Conservation (phyloP, 2,329 filamentous ascomycete genomes). For the Botrytis fragariae region DNA sequence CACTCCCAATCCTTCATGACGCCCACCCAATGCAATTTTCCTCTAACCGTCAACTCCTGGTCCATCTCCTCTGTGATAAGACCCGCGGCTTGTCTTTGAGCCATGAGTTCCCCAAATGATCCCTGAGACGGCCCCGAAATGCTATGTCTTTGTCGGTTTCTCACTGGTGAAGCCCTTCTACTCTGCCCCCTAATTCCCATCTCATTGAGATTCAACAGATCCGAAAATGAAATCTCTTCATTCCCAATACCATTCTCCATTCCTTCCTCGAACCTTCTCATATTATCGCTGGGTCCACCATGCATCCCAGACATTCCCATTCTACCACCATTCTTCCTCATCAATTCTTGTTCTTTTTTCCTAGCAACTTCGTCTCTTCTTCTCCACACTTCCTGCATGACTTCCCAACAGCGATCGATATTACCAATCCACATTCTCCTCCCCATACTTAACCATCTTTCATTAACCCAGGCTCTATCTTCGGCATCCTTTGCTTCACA, state of each 20-base stretch:
- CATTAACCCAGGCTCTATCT: slow-evolving; percentile 61
- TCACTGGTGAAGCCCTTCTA: neutral
- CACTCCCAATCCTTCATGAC: slow-evolving; percentile 72
- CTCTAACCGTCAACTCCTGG: slow-evolving; percentile 61
- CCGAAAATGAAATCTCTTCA: slow-evolving; percentile 33
- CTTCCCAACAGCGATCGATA: slow-evolving; percentile 62
- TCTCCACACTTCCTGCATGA: slow-evolving; percentile 65
- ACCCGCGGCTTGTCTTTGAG: slow-evolving; percentile 25
- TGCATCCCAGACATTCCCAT: slow-evolving; percentile 1
- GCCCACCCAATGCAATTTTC: slow-evolving; percentile 65
- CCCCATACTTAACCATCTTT: slow-evolving; percentile 61
- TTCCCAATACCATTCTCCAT: slow-evolving; percentile 26
- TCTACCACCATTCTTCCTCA: slow-evolving; percentile 24
- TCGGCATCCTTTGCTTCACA: slow-evolving; percentile 60
- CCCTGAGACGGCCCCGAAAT: slow-evolving; percentile 22
- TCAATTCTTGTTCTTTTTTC: slow-evolving; percentile 27
- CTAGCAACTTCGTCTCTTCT: slow-evolving; percentile 52
- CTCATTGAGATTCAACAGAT: slow-evolving; percentile 35
- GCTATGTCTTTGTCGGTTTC: slow-evolving; percentile 20
- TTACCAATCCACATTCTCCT: slow-evolving; percentile 64
- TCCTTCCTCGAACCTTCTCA: slow-evolving; percentile 37
- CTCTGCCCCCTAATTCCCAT: slow-evolving; percentile 25
- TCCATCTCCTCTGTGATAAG: slow-evolving; percentile 47
- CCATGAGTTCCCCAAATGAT: slow-evolving; percentile 21
- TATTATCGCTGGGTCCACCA: slow-evolving; percentile 20